These are phyloP conservation scores for Hypoxylon lenormandii DNA, from an alignment of 495 filamentous ascomycete species.

Conservation along the genomic window DNA sequence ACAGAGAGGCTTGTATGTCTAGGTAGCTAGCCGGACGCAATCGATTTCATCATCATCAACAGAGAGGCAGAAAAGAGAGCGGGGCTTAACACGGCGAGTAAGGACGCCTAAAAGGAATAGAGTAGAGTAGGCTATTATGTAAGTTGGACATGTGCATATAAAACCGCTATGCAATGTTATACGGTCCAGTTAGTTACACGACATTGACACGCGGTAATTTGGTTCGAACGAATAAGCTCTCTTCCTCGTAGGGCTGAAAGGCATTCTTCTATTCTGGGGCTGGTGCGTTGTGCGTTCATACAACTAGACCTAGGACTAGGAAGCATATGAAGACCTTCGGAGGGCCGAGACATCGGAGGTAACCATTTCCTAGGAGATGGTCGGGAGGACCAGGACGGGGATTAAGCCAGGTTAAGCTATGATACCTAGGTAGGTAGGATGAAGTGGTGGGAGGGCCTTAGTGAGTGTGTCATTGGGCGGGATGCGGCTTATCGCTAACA, in stretches of 20 bases:
- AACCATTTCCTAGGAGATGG: neutral
- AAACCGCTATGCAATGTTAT: slow-evolving; percentile 14
- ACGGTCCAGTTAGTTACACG: slow-evolving; percentile 12
- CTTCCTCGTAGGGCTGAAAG: slow-evolving; percentile 11
- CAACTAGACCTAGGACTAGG: neutral
- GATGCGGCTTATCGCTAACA: neutral
- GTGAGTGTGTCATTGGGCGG: neutral
- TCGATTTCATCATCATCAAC: too few species aligned
- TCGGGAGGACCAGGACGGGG: neutral
- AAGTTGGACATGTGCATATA: slow-evolving; percentile 2
- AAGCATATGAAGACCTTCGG: neutral
- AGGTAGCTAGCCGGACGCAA: too few species aligned
- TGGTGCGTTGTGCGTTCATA: neutral
- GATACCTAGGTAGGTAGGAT: too few species aligned
- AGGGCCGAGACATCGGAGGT: neutral
- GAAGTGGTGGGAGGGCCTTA: too few species aligned
- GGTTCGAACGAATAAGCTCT: slow-evolving; percentile 6
- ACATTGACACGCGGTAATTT: slow-evolving; percentile 10
- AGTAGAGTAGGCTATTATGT: slow-evolving; percentile 19
- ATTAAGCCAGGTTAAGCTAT: too few species aligned
- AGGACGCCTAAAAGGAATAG: neutral
- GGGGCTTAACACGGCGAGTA: slow-evolving; percentile 1
- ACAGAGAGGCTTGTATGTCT: neutral
- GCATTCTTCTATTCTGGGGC: slow-evolving; percentile 9
- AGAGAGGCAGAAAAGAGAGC: neutral